Evolutionary conservation across 1,139 yeast genomes (phyloP), one percentile per base, ranked within the genome.

Genomic region (Saccharomycopsis hybrid): DNA sequence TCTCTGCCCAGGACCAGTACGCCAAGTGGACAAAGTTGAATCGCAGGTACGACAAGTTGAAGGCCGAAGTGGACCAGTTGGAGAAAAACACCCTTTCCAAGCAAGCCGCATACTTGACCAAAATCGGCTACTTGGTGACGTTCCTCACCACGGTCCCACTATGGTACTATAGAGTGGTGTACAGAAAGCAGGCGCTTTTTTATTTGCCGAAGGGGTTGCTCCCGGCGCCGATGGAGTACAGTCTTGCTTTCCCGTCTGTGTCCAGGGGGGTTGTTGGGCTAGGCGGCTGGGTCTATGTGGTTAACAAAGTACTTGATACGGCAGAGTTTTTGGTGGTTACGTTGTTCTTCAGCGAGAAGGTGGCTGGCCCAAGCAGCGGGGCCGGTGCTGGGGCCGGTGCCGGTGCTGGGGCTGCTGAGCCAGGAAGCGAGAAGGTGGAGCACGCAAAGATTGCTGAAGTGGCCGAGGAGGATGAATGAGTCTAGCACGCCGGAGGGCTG

Each of bases 1-100:
- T 90, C 13, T 79, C 89, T 55, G 94, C 97, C 4, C 97, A 90
- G 65, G 97, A 92, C 62, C 82, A 92, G 60, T 92, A 90, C 65
- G 97, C 97, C 44, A 82, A 78, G 60, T 92, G 98, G 98, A 95
- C 97, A 2, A 88, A 88, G 64, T 73, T 90, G 56, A 90, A 88
- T 60, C 76, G 98, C 47, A 77, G 76, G 59, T 68, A 75, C 53
- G 90, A 84, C 56, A 75, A 77, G 55, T 63, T 86, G 50, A 71
- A 73, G 48, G 70, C 68, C 7, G 80, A 84, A 55, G 68, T 85
- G 45, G 76, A 72, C 30, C 56, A 60, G 13, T 61, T 78, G 50
- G 74, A 59, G 36, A 52, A 51, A 36, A 33, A 58, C 8, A 36
- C 61, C n/a, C 50, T 64, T 5, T 59, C 65, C 8, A 35, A 59